A percentile compares a stretch with the other conserved stretches of the same genome.
phyloP scores from a whole-genome alignment of 495 filamentous ascomycete genomes.

The Penicillium argentinense region DNA sequence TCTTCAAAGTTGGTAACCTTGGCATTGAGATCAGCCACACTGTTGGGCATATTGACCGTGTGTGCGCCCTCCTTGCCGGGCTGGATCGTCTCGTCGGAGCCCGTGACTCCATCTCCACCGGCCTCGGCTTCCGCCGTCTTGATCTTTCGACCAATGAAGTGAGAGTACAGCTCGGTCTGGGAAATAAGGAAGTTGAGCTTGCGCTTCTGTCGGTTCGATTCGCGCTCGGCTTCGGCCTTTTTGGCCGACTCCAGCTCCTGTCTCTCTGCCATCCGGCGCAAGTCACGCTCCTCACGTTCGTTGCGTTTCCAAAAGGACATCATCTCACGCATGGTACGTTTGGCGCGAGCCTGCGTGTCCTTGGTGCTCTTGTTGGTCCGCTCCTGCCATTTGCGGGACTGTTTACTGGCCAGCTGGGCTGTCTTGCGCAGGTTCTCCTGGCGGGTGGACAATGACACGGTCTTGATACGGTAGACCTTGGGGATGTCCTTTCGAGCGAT shows the following conservation, averaged over 20 bases:
- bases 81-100: slow-evolving; percentile 45
- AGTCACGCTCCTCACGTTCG: slow-evolving; percentile 92
- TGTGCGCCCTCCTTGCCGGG: slow-evolving; percentile 45
- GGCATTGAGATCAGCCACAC: slow-evolving; percentile 52
- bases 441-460: slow-evolving; percentile 76
- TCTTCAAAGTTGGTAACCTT: slow-evolving; percentile 93
- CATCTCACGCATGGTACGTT: slow-evolving; percentile 99
- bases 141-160: slow-evolving; percentile 99
- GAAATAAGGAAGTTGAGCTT: slow-evolving; percentile 99
- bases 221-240: slow-evolving; percentile 93
- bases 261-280: slow-evolving; percentile 89
- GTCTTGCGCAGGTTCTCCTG: slow-evolving; percentile 95
- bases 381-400: slow-evolving; percentile 95
- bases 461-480: slow-evolving; percentile 84
- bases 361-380: slow-evolving; percentile 98
- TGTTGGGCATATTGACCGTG: slow-evolving; percentile 57
- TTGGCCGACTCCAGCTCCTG: slow-evolving; percentile 96
- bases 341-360: slow-evolving; percentile 93
- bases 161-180: slow-evolving; percentile 96
- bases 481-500: slow-evolving; percentile 90
- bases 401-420: slow-evolving; percentile 93
- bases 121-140: slow-evolving; percentile 93
- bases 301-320: slow-evolving; percentile 99
- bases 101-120: slow-evolving; percentile 74
- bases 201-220: slow-evolving; percentile 94